Conservation (phyloP, 805 yeast species). For the Yamadazyma sp. region DNA sequence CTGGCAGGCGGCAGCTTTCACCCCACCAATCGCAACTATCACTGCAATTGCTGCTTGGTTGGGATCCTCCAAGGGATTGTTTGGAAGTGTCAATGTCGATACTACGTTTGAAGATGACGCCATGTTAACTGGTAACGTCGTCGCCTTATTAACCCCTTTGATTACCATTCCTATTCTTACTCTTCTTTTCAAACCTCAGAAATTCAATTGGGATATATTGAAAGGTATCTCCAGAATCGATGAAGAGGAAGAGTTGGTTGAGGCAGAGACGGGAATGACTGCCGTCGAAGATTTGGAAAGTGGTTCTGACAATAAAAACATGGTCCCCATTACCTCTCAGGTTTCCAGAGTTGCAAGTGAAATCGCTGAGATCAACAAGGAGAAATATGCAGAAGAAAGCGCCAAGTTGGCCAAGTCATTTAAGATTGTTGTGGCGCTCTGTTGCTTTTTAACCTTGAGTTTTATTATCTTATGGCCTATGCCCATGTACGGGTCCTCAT, state of each 20-base stretch:
- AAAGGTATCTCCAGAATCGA: constrained; percentile 66
- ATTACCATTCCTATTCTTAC: constrained; percentile 68
- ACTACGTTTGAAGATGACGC: constrained; percentile 82
- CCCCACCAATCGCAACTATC: constrained; percentile 78
- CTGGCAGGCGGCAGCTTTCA: constrained; percentile 61
- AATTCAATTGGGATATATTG: constrained; percentile 70
- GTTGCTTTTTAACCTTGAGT: constrained; percentile 59
- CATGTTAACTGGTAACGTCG: constrained; percentile 87
- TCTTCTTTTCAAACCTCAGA: constrained; percentile 60
- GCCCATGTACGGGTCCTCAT: constrained; percentile 87
- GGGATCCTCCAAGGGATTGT: constrained; percentile 33
- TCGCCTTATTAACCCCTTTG: constrained; percentile 73
- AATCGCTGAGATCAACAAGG: constrained; percentile 28
- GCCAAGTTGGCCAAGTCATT: constrained; percentile 54
- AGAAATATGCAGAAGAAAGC: constrained; percentile 43
- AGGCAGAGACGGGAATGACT: constrained; percentile 31
- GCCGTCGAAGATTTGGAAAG: constrained; percentile 19
- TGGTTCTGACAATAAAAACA: constrained; percentile 6
- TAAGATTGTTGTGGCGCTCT: constrained; percentile 58
- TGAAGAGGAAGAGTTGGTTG: constrained; percentile 59
- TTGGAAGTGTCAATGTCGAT: constrained; percentile 32
- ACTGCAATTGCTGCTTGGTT: constrained; percentile 67
- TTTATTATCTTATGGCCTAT: constrained; percentile 83
- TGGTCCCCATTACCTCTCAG: constrained; percentile 37
- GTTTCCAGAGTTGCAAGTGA: constrained; percentile 40